Conservation (phyloP, 83 land plant genomes). For the Thuja plicata region DNA sequence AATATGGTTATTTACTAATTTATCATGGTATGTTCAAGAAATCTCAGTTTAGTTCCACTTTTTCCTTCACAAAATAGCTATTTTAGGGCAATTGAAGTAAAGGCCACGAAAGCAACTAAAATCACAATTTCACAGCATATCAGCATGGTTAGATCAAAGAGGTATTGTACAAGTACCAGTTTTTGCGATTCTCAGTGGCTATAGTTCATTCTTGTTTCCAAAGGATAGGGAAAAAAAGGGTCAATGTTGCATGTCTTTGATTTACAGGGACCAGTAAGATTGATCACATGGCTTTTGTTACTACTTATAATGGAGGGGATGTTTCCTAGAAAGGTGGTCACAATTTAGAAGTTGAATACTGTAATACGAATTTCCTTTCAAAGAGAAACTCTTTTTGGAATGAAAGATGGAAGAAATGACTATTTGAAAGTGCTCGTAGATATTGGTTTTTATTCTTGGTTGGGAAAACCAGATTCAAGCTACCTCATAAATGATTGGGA, state of each 20-base stretch:
- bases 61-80: too few species aligned
- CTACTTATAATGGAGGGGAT: slow-evolving; percentile 41
- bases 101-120: too few species aligned
- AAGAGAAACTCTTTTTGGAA: slow-evolving; percentile 25
- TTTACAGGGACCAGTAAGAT: slow-evolving; percentile 35
- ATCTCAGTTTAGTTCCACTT: too few species aligned
- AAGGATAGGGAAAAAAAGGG: slow-evolving; percentile 29
- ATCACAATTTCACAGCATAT: too few species aligned
- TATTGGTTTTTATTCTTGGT: slow-evolving; percentile 26
- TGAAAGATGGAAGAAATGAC: slow-evolving; percentile 37
- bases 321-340: slow-evolving; percentile 24
- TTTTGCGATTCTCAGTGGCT: slow-evolving; percentile 35
- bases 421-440: slow-evolving; percentile 30
- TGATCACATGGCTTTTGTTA: slow-evolving; percentile 38
- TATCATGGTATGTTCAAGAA: too few species aligned
- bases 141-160: too few species aligned
- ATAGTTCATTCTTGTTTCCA: slow-evolving; percentile 32
- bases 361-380: slow-evolving; percentile 27
- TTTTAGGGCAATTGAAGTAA: too few species aligned
- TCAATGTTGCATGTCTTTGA: slow-evolving; percentile 15
- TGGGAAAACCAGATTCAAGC: slow-evolving; percentile 6
- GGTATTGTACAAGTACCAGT: too few species aligned
- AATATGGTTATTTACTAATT: too few species aligned
- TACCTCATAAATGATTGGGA: neutral
- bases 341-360: slow-evolving; percentile 22